Evolutionary conservation across 169 alveolate species (phyloP).

Genomic region (Plasmodium sp.): DNA sequence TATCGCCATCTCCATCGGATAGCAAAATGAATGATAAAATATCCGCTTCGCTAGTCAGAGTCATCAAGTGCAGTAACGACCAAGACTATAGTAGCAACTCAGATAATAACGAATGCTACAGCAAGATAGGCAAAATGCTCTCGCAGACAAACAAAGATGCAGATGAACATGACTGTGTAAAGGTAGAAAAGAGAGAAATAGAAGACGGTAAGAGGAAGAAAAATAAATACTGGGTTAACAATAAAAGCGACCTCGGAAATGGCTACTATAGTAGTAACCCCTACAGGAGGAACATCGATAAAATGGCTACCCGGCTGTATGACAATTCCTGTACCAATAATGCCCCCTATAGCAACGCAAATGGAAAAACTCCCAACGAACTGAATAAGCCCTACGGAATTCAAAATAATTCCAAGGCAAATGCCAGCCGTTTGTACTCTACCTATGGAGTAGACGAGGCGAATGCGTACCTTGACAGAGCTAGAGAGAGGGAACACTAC

Average conservation of each 20-base stretch:
- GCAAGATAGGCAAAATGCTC: constrained; percentile 16
- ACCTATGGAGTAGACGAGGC: not conserved
- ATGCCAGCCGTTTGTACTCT: not conserved
- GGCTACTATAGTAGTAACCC: constrained; percentile 14
- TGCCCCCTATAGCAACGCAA: not conserved
- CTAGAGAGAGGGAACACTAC: not conserved
- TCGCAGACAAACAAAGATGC: not conserved
- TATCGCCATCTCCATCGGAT: not conserved
- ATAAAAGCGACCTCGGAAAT: not conserved
- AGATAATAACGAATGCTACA: not conserved
- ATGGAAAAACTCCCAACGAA: not conserved
- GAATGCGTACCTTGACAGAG: not conserved
- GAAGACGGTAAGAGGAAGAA: constrained; percentile 18
- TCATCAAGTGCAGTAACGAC: not conserved
- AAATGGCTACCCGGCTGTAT: not conserved
- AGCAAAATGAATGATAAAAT: not conserved
- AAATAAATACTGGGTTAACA: not conserved
- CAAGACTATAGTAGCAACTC: constrained; percentile 15
- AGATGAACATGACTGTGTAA: constrained; percentile 10
- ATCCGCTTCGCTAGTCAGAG: constrained; percentile 2
- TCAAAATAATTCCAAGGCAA: not conserved
- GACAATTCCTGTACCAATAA: not conserved
- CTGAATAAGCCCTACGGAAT: not conserved
- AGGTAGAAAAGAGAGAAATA: constrained; percentile 43
- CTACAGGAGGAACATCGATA: not conserved